A percentile compares a stretch with the other conserved stretches of the same genome.
phyloP scores from a whole-genome alignment of 2,329 filamentous ascomycete genomes.

The Scytalidium sp. region DNA sequence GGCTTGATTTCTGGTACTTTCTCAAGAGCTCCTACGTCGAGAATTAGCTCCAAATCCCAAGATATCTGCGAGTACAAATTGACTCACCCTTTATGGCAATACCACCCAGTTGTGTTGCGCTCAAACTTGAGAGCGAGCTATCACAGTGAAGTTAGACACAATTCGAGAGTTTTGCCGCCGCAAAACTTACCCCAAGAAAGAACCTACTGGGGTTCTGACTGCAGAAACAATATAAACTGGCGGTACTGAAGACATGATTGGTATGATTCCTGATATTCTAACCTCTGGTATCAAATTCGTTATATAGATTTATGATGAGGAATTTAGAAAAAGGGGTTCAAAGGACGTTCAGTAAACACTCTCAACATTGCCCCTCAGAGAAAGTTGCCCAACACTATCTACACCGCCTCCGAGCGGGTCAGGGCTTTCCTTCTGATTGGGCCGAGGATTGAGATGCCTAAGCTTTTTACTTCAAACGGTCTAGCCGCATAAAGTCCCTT shows the following conservation, averaged over 20 bases:
- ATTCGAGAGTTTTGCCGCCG: no score
- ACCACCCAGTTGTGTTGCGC: constrained; percentile 80
- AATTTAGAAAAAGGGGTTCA: background rate
- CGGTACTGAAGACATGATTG: constrained; percentile 73
- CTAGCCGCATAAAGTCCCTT: no score
- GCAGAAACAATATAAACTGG: constrained; percentile 95
- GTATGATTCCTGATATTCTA: background rate
- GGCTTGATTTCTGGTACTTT: constrained; percentile 83
- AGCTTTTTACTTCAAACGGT: no score
- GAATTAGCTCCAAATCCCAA: constrained; percentile 10
- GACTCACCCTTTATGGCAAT: constrained; percentile 83
- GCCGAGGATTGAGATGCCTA: background rate
- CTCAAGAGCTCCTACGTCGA: constrained; percentile 66
- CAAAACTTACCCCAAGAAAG: constrained; percentile 88
- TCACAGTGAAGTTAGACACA: constrained; percentile 8
- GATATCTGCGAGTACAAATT: background rate
- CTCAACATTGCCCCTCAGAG: background rate
- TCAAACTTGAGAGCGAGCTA: constrained; percentile 85
- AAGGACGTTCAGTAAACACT: background rate
- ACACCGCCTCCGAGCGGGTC: background rate
- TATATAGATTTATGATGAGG: background rate
- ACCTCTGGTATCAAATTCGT: background rate
- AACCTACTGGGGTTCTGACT: constrained; percentile 86
- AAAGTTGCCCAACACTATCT: background rate
- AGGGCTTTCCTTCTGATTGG: background rate